Conservation (phyloP, 352 stramenopile species). For the Globisporangium takayamanum region DNA sequence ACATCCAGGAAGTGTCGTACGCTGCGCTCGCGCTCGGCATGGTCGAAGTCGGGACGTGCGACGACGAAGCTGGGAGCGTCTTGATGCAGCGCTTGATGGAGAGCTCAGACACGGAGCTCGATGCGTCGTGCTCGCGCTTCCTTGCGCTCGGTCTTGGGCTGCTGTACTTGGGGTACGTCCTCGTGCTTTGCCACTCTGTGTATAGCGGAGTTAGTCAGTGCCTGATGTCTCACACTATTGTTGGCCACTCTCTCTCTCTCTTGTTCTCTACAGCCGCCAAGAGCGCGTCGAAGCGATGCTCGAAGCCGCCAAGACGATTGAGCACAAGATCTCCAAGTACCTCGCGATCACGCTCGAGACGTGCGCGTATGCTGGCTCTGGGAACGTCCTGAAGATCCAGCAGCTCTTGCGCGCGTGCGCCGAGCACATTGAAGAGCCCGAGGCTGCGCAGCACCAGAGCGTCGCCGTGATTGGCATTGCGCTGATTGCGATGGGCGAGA, state of each 20-base stretch:
- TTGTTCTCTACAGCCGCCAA: conserved; percentile 36
- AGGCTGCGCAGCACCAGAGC: conserved; percentile 84
- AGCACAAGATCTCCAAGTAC: conserved; percentile 97
- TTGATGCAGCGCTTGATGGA: conserved; percentile 98
- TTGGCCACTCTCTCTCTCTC: conserved; percentile 4
- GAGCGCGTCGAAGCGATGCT: conserved; percentile 98
- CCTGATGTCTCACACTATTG: background rate
- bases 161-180: conserved; percentile 93
- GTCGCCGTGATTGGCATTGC: conserved; percentile 97
- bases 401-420: conserved; percentile 96
- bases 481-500: conserved; percentile 98
- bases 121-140: conserved; percentile 95
- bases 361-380: conserved; percentile 97
- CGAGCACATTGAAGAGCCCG: conserved; percentile 91
- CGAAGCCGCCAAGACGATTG: conserved; percentile 97
- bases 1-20: conserved; percentile 90
- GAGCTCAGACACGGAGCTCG: conserved; percentile 94
- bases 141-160: conserved; percentile 96
- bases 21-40: conserved; percentile 96
- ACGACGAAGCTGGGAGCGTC: conserved; percentile 95
- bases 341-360: conserved; percentile 96
- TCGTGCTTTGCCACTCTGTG: background rate
- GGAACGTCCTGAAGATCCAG: conserved; percentile 99
- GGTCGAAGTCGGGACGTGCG: conserved; percentile 97
- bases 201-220: no score